Percentiles rank a stretch among this genome's conserved stretches.
Conservation (phyloP, 305 asterid genomes). For the Solanum hybrid region DNA sequence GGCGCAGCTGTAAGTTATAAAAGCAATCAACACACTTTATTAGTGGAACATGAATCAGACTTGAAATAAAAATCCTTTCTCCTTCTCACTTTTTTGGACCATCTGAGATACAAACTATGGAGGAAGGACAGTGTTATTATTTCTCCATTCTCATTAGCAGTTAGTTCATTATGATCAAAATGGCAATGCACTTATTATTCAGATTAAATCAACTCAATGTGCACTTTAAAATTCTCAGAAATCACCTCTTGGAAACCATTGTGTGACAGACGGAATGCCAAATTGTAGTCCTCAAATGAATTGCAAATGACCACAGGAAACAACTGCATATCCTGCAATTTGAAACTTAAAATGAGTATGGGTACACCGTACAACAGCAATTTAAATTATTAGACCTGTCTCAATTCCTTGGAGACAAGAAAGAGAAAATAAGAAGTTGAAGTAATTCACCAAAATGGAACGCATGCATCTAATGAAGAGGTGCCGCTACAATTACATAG, state of each 20-base stretch:
- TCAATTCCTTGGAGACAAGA: neutral
- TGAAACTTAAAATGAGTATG: constrained; percentile 8
- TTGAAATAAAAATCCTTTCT: neutral
- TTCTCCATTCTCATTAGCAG: neutral
- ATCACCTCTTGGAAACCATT: constrained; percentile 85
- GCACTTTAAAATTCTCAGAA: neutral
- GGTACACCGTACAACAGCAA: constrained; percentile 2
- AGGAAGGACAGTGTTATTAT: neutral
- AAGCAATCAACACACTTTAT: constrained; percentile 5
- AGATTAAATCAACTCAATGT: neutral
- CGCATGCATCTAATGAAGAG: neutral
- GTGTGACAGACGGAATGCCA: constrained; percentile 73
- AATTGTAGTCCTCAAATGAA: constrained; percentile 57
- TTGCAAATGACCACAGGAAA: constrained; percentile 75
- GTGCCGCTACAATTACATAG: neutral
- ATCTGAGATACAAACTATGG: neutral
- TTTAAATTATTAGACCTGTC: neutral
- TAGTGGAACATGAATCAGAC: neutral
- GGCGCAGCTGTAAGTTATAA: constrained; percentile 45
- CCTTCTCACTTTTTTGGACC: neutral
- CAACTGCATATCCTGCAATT: constrained; percentile 53
- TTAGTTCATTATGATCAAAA: neutral
- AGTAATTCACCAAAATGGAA: neutral
- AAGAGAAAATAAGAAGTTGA: neutral
- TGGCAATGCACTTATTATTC: neutral